Evolutionary conservation across 2,329 filamentous ascomycete genomes (phyloP).

Genomic region (Colletotrichum scovillei): DNA sequence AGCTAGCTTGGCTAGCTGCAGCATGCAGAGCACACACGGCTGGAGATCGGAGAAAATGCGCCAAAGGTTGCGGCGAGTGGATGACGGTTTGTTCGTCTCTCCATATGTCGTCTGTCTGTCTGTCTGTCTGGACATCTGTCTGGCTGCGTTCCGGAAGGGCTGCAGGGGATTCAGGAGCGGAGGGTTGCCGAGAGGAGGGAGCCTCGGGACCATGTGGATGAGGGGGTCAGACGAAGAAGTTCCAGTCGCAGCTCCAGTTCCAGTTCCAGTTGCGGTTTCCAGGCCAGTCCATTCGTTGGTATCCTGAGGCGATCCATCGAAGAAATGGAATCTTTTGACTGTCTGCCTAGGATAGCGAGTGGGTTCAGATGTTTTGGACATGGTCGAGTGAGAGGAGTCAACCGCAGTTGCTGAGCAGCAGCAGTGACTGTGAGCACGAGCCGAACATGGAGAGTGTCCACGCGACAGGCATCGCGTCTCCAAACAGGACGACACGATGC

Average conservation of each 20-base stretch:
- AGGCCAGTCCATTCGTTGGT: slow-evolving; percentile 8
- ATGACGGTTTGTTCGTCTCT: background rate
- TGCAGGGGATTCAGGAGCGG: slow-evolving; percentile 29
- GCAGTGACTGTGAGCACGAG: background rate
- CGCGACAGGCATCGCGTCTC: slow-evolving; percentile 24
- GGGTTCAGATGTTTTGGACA: slow-evolving; percentile 10
- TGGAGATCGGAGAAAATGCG: slow-evolving; percentile 19
- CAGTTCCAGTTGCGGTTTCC: slow-evolving; percentile 25
- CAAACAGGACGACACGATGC: slow-evolving; percentile 9
- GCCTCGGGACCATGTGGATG: slow-evolving; percentile 30
- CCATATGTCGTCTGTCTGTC: slow-evolving; percentile 9
- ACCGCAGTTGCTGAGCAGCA: slow-evolving; percentile 4
- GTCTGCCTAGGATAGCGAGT: slow-evolving; percentile 9
- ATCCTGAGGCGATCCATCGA: slow-evolving; percentile 18
- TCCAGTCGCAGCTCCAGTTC: slow-evolving; percentile 11
- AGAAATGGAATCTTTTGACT: slow-evolving; percentile 22
- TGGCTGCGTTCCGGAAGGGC: slow-evolving; percentile 16
- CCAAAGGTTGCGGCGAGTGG: slow-evolving; percentile 1
- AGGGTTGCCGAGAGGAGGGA: slow-evolving; percentile 30
- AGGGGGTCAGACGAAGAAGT: slow-evolving; percentile 32
- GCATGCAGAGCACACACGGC: slow-evolving; percentile 13
- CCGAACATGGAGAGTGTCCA: slow-evolving; percentile 1
- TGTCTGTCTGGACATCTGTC: slow-evolving; percentile 10
- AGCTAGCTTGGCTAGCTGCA: slow-evolving; percentile 2
- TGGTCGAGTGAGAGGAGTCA: slow-evolving; percentile 12